phyloP scores from a whole-genome alignment of 768 basidiomycete species.

The Xerocomellus intermedius region DNA sequence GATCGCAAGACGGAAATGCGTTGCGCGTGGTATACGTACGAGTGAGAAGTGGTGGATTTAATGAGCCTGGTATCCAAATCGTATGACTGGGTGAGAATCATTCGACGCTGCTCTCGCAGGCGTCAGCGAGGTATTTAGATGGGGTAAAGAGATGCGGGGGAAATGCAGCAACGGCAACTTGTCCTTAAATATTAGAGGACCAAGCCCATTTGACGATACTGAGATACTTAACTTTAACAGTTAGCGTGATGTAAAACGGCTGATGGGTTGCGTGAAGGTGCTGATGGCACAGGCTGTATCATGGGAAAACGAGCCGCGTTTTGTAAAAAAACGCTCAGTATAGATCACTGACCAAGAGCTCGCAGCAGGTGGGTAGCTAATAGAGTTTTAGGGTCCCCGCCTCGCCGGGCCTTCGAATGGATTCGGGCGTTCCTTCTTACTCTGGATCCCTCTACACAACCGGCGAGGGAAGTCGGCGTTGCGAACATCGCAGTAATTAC shows the following conservation, averaged over 20 bases:
- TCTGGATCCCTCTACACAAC: conserved; percentile 5
- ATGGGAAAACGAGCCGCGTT: conserved; percentile 25
- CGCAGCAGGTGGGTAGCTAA: conserved; percentile 23
- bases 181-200: conserved; percentile 32
- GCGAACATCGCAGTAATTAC: neutral
- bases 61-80: conserved; percentile 22
- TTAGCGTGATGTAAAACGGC: conserved; percentile 34
- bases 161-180: conserved; percentile 13
- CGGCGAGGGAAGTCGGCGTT: neutral
- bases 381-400: conserved; percentile 33
- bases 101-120: conserved; percentile 20
- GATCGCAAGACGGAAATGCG: conserved; percentile 10
- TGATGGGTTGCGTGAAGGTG: conserved; percentile 26
- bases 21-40: conserved; percentile 18
- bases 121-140: conserved; percentile 9
- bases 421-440: neutral
- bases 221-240: conserved; percentile 30
- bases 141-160: conserved; percentile 7
- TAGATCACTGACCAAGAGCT: conserved; percentile 20
- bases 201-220: conserved; percentile 18
- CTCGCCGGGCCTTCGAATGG: conserved; percentile 7
- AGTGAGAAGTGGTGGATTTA: conserved; percentile 29
- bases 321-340: conserved; percentile 13
- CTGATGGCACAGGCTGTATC: neutral
- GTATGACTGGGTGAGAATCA: conserved; percentile 27